Evolutionary conservation across 129 eudicot genomes (phyloP).

Genomic region (Flaveria linearis): DNA sequence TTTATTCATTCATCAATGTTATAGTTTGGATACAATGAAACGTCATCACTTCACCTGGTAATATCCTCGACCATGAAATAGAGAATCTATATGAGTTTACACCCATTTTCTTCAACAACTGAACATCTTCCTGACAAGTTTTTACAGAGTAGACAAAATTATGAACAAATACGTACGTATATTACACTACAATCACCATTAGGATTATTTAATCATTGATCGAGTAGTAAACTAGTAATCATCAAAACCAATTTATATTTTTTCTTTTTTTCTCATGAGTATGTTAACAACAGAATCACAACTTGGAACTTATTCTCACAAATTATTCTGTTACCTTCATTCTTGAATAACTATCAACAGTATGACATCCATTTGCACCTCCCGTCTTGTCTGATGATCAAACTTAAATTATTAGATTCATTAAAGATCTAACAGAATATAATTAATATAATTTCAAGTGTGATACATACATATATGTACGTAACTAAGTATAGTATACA

Average conservation of each 20-base stretch:
- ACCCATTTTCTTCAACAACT: conserved; percentile 8
- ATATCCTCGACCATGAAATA: conserved; percentile 31
- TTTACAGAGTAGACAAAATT: background rate
- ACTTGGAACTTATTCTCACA: background rate
- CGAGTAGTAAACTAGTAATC: too few relatives aligned
- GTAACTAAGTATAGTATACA: too few relatives aligned
- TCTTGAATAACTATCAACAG: conserved; percentile 19
- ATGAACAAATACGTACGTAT: background rate
- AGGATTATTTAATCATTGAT: background rate
- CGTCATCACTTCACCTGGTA: conserved; percentile 6
- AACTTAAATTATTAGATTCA: background rate
- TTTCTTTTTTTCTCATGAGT: background rate
- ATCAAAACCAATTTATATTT: background rate
- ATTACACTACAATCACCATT: background rate
- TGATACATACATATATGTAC: too few relatives aligned
- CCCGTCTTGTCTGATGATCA: conserved; percentile 22
- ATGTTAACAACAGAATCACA: background rate
- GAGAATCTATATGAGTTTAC: conserved; percentile 6
- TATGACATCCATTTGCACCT: conserved; percentile 21
- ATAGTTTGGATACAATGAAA: background rate
- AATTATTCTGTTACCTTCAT: conserved; percentile 20
- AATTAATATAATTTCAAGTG: conserved; percentile 2
- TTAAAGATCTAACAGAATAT: background rate
- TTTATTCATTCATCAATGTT: background rate
- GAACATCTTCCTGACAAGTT: conserved; percentile 43